Evolutionary conservation across 805 yeast genomes (phyloP).

Genomic region (Metschnikowia koreensis): DNA sequence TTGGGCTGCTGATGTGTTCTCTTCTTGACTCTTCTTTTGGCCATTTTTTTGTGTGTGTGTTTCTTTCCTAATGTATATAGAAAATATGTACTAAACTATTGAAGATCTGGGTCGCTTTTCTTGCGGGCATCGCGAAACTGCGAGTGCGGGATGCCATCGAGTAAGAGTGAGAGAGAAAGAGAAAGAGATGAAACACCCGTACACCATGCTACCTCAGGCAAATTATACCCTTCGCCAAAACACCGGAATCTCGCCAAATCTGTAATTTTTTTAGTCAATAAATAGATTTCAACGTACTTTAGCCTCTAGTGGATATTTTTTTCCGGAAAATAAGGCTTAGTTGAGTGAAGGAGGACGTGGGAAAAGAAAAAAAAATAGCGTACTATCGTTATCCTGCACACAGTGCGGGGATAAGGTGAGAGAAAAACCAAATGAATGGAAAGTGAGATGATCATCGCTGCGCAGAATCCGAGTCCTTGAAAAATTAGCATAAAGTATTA

Average conservation of each 20-base stretch:
- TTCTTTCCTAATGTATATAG: not conserved
- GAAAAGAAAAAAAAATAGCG: not conserved
- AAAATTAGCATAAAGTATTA: not conserved
- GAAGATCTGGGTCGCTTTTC: not conserved
- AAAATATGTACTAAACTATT: too few species aligned
- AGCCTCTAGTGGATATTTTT: too few species aligned
- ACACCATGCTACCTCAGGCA: constrained; percentile 8
- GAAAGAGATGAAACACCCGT: constrained; percentile 8
- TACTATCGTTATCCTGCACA: not conserved
- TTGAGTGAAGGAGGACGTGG: not conserved
- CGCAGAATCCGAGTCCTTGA: not conserved
- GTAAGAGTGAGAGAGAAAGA: too few species aligned
- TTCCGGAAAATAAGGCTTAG: not conserved
- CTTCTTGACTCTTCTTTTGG: constrained; percentile 56
- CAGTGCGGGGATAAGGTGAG: not conserved
- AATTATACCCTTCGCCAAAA: not conserved
- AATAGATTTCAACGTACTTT: too few species aligned
- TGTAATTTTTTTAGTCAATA: not conserved
- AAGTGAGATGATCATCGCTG: constrained; percentile 12
- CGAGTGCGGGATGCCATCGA: not conserved
- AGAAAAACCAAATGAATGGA: not conserved
- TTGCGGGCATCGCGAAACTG: constrained; percentile 5
- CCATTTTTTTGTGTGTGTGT: constrained; percentile 26
- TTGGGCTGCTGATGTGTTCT: constrained; percentile 76
- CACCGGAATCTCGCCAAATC: not conserved